Base-by-base conservation (phyloP, 108 stramenopile species). In the Craspedostauros australis region DNA sequence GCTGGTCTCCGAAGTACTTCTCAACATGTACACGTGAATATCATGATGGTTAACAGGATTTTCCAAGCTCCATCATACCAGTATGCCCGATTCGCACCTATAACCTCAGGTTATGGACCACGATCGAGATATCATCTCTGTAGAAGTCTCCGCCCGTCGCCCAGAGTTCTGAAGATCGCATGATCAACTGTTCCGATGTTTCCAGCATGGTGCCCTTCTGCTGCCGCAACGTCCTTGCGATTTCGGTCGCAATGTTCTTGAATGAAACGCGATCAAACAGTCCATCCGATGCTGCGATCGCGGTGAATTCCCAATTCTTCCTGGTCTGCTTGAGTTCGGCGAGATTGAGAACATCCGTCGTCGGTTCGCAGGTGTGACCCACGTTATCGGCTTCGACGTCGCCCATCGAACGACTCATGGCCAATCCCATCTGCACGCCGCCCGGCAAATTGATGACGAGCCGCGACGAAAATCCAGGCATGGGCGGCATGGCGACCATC, bases 341-440 rank as follows among this genome's bases (percentile, higher is more conserved):
- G 48, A 61, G 18, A 60, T 49, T 61, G 18, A 86, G 1, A 31
- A 84, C 50, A 31, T 66, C 49, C 4, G 82, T 66, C 23, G 59
- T 73, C 9, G 90, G 90, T 36, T 85, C 82, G 8, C 79, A 66
- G 29, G 72, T 84, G 6, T 56, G 29, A 7, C 84, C 84, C 30
- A 75, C 65, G 4, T 48, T 53, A 26, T 65, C 58, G 43, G 70
- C 78, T 44, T 83, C 84, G 39, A 23, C 49, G 47, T 91, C 86
- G 11, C 90, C 90, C 42, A 91, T 62, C 48, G 55, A 65, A 29
- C 90, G 67, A 44, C 78, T 80, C 84, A 86, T 87, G 31, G 81
- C 84, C 42, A 88, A 53, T 14, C 70, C 88, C 27, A 82, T 64
- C 12, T 41, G 15, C 4, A n/a, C 31, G 3, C 16, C 21, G 1